Evolutionary conservation across 345 rosid genomes (phyloP).

Genomic region (Populus simonii): DNA sequence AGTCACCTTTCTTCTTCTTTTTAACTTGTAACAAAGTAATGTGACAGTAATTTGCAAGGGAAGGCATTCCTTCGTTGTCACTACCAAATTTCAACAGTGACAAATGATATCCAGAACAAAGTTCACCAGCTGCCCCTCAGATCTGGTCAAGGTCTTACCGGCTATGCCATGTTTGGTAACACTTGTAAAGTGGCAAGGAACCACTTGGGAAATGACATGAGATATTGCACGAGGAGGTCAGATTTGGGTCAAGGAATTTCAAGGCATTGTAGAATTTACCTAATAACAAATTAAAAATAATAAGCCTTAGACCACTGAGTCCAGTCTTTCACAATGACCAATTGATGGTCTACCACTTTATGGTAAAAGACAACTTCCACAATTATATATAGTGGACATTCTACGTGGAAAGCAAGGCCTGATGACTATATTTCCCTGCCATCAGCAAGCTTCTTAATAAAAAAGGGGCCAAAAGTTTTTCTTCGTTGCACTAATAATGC

Average conservation of each 20-base stretch:
- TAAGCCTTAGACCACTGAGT: not conserved
- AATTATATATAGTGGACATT: not conserved
- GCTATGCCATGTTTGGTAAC: not conserved
- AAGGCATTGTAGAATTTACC: not conserved
- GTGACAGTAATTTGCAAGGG: not conserved
- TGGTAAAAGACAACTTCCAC: not conserved
- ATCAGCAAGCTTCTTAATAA: not conserved
- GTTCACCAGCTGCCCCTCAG: not conserved
- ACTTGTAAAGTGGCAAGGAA: not conserved
- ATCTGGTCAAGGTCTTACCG: not conserved
- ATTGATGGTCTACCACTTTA: too few species aligned
- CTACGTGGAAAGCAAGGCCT: not conserved
- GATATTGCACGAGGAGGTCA: not conserved
- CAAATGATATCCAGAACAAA: not conserved
- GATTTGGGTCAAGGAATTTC: not conserved
- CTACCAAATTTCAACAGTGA: too few species aligned
- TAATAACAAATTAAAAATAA: too few species aligned
- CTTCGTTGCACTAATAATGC: not conserved
- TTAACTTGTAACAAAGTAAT: not conserved
- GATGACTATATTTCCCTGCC: slow-evolving; percentile 1
- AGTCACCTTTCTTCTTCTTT: not conserved
- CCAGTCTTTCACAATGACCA: not conserved
- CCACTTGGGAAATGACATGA: not conserved
- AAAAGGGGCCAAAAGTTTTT: not conserved
- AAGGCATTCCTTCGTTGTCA: too few species aligned